Evolutionary conservation across 75 land plant species (phyloP), one percentile per base, ranked within the genome.

Genomic region (Picea glauca): DNA sequence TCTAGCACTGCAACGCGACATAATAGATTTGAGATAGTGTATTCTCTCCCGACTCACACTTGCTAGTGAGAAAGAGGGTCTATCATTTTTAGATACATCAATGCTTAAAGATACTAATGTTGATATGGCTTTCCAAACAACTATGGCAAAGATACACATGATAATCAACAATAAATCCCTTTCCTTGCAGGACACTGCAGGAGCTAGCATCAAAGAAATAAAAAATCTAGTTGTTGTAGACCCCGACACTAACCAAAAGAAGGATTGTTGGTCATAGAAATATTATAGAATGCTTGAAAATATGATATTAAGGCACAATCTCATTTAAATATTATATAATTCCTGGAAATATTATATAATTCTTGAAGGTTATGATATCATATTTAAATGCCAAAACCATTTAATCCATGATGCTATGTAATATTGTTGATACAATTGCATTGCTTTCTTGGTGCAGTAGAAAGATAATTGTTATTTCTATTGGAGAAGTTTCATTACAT

Each of bases 241-340:
- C n/a, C 7, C 78, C 11, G 85, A 85, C 13, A 60, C 80, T 35
- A 80, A 56, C 60, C 60, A 85, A 13, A 90, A 90, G 81, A 88
- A 88, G 80, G 58, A 76, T 61, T 88, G 92, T 81, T 90, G 92
- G 81, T 85, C 90, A 30, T 74, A 74, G 59, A 23, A 73, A 50
- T 21, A 23, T 73, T 13, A 56, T 74, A 57, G 14, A 32, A 65
- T 73, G 94, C 59, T 72, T 94, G 99, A 98, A 90, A 75, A 88
- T 96, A 21, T 85, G 99, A 80, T 95, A 94, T 20, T 96, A 98
- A 98, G 98, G 94, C 72, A 92, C 98, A 72, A 94, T 98, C 85
- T 87, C 79, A 83, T 98, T 98, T 70, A 26, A 26, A 26, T 26
- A 26, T 26, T 26, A 26, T 26, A 26, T 26, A 26, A 26, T 26